A percentile compares a stretch with the other conserved stretches of the same genome.
Evolutionary conservation across 2,329 filamentous ascomycete species (phyloP).

Genomic region (Fusarium foetens): DNA sequence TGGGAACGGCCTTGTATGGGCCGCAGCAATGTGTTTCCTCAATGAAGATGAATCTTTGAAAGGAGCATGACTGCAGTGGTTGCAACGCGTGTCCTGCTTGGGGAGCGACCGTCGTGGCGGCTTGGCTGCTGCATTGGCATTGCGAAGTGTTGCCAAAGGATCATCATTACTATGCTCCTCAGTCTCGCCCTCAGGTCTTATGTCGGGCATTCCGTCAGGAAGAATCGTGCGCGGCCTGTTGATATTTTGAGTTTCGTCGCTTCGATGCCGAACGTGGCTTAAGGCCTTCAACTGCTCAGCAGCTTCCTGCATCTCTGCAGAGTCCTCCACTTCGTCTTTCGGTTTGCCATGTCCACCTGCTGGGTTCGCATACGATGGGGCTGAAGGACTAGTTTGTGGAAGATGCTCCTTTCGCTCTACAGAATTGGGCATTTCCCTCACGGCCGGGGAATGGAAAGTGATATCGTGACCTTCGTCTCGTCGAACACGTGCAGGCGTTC

Average conservation of each 20-base stretch:
- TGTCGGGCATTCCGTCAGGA: slow-evolving; percentile 52
- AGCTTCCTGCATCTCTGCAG: slow-evolving; percentile 75
- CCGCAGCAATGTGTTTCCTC: slow-evolving; percentile 73
- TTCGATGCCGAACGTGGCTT: slow-evolving; percentile 69
- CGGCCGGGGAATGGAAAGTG: slow-evolving; percentile 37
- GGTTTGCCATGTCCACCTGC: slow-evolving; percentile 42
- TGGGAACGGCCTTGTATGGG: slow-evolving; percentile 78
- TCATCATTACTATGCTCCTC: slow-evolving; percentile 48
- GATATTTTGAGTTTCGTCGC: slow-evolving; percentile 54
- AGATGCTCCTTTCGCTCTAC: slow-evolving; percentile 41
- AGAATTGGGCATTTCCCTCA: slow-evolving; percentile 39
- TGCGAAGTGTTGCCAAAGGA: slow-evolving; percentile 37
- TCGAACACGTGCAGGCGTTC: slow-evolving; percentile 45
- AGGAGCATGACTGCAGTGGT: slow-evolving; percentile 69
- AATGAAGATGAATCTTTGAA: slow-evolving; percentile 75
- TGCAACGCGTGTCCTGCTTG: slow-evolving; percentile 71
- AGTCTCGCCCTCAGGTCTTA: slow-evolving; percentile 50
- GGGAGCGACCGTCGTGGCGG: slow-evolving; percentile 58
- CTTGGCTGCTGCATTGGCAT: slow-evolving; percentile 49
- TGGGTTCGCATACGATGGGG: slow-evolving; percentile 33
- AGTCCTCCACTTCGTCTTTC: slow-evolving; percentile 62
- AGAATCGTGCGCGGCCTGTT: slow-evolving; percentile 52
- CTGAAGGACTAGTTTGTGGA: slow-evolving; percentile 45
- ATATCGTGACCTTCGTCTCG: slow-evolving; percentile 47
- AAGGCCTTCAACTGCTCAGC: slow-evolving; percentile 74